Evolutionary conservation across 345 rosid genomes (phyloP), one percentile per base, ranked within the genome.

Genomic region (Brassica nigra): DNA sequence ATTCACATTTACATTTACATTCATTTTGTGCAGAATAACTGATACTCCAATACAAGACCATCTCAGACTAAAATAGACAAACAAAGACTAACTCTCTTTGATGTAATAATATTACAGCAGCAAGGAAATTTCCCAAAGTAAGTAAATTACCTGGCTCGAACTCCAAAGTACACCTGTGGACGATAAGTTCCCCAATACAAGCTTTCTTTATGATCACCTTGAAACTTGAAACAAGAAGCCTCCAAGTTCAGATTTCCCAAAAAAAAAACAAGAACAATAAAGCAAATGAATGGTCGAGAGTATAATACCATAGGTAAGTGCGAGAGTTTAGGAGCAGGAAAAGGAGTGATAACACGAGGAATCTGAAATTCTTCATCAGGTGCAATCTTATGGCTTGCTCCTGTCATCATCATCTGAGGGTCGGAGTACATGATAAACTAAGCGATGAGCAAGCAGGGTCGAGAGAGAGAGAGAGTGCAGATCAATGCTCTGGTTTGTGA

Each of bases 161-260:
- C 84, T 47, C 98, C 98, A 37, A 94, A 83, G 82, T 94, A 91
- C 80, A 89, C 89, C 39, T 91, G 89, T 85, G 98, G 94, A 18
- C 97, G 89, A 75, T 91, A 95, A 1, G 97, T 91, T 80, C 93
- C 99, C 99, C 99, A 89, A 61, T 95, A 89, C 77, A 92, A 88
- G 86, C 91, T 86, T 83, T 92, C 90, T 72, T 78, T 88, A 30
- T 92, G 99, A 66, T 87, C 94, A 20, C 97, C 97, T 86, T 89
- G 91, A 86, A 92, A 95, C 97, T 94, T 66, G 66, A 8, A 7
- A 18, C 20, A 76, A 70, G 34, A 68, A 64, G 31, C 16, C 16
- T 71, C 34, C 31, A 70, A 55, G 31, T 47, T 64, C 27, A 70
- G 36, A 55, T 44, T 42, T 9, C 1, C 49, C 8, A 63, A 42